Percentiles rank a stretch among this genome's conserved stretches.
Evolutionary conservation across 257 asterid species (phyloP).

Genomic region (Haberlea rhodopensis): DNA sequence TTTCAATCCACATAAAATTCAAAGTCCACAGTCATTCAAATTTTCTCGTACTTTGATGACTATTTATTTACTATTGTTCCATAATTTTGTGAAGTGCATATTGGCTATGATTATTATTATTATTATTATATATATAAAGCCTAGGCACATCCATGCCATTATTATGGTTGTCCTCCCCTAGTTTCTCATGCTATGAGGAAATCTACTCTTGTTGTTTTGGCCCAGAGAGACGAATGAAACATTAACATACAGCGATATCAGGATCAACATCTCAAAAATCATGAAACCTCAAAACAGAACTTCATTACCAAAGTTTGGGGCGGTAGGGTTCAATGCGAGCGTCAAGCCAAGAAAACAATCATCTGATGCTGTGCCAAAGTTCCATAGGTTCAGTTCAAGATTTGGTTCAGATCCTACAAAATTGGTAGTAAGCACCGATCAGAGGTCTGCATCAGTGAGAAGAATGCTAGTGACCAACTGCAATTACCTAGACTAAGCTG

Average conservation of each 20-base stretch:
- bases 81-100: too few species aligned
- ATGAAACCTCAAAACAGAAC: background rate
- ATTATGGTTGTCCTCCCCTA: background rate
- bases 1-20: too few species aligned
- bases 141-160: background rate
- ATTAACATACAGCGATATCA: constrained; percentile 19
- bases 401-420: constrained; percentile 77
- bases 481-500: constrained; percentile 63
- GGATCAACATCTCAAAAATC: constrained; percentile 9
- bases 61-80: too few species aligned
- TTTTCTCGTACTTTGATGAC: too few species aligned
- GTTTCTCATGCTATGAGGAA: background rate
- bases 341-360: constrained; percentile 95
- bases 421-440: constrained; percentile 21
- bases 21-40: too few species aligned
- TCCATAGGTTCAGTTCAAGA: constrained; percentile 96
- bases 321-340: constrained; percentile 85
- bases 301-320: constrained; percentile 59
- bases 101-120: too few species aligned
- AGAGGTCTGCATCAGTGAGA: constrained; percentile 23
- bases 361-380: constrained; percentile 62
- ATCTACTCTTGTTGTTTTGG: background rate
- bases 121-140: background rate
- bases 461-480: constrained; percentile 31
- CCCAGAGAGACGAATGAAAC: constrained; percentile 11